Evolutionary conservation across 106 monocot genomes (phyloP).

Genomic region (Dioscorea zingiberensis): DNA sequence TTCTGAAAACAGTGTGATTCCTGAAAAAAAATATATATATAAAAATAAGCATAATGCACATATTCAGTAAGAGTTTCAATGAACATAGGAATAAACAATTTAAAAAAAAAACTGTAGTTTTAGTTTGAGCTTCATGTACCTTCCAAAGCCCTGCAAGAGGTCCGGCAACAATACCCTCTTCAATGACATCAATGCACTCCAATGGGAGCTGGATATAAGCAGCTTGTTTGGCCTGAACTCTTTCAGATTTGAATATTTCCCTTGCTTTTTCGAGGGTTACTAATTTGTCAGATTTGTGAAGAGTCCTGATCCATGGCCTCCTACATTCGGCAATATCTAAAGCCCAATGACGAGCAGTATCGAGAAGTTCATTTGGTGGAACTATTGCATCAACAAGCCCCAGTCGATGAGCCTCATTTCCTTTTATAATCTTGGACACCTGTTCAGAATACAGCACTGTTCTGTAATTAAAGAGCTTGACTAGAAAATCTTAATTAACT

Average conservation of each 20-base stretch:
- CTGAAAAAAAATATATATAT: too few species aligned
- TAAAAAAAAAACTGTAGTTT: too few species aligned
- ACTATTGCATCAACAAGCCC: constrained; percentile 80
- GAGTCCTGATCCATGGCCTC: constrained; percentile 76
- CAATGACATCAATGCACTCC: constrained; percentile 84
- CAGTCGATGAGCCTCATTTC: constrained; percentile 53
- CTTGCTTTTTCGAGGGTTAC: constrained; percentile 60
- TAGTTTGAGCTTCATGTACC: constrained; percentile 26
- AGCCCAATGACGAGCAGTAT: constrained; percentile 63
- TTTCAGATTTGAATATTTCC: constrained; percentile 74
- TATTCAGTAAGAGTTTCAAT: neutral
- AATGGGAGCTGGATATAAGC: constrained; percentile 63
- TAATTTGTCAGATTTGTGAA: constrained; percentile 74
- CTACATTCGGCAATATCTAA: constrained; percentile 70
- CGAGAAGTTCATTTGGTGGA: constrained; percentile 47
- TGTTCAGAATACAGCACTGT: constrained; percentile 10
- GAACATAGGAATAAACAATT: neutral
- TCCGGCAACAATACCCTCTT: constrained; percentile 78
- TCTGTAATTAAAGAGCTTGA: neutral
- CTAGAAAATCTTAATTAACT: neutral
- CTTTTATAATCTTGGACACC: constrained; percentile 83
- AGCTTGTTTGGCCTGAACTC: constrained; percentile 59
- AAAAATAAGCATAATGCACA: neutral
- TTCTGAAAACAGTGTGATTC: constrained; percentile 48
- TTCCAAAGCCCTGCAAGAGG: constrained; percentile 76